Evolutionary conservation across 1,139 yeast genomes (phyloP).

Genomic region (Geotrichum carabidarum): DNA sequence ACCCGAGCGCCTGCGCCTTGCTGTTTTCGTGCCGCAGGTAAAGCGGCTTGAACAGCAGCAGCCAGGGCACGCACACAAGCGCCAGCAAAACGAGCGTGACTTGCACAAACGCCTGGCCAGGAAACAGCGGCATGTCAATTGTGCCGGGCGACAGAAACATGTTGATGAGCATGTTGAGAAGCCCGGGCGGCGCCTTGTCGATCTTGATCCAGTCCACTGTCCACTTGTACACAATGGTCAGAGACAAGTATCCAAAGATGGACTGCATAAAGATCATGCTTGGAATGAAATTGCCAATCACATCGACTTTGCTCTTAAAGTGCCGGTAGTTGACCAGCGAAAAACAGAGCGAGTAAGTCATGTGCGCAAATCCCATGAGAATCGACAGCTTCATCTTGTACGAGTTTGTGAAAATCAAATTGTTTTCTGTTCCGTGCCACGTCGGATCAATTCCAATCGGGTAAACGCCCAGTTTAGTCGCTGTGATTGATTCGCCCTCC

Average conservation of each 20-base stretch:
- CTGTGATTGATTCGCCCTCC: constrained; percentile 58
- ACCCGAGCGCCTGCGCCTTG: constrained; percentile 27
- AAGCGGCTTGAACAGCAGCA: constrained; percentile 81
- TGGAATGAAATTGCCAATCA: constrained; percentile 89
- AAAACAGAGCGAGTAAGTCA: constrained; percentile 84
- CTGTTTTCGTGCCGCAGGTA: constrained; percentile 49
- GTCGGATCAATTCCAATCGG: constrained; percentile 85
- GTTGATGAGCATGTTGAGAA: constrained; percentile 88
- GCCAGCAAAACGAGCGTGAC: constrained; percentile 69
- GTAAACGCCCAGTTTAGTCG: constrained; percentile 62
- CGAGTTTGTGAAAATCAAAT: constrained; percentile 82
- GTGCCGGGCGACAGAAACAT: constrained; percentile 94
- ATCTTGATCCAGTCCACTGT: constrained; percentile 80
- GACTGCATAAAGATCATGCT: constrained; percentile 92
- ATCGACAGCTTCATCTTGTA: constrained; percentile 95
- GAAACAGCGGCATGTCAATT: constrained; percentile 74
- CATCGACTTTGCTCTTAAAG: constrained; percentile 74
- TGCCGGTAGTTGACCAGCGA: constrained; percentile 74
- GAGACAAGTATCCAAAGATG: constrained; percentile 83
- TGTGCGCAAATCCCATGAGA: constrained; percentile 89
- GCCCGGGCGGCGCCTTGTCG: constrained; percentile 80
- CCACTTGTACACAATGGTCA: constrained; percentile 92
- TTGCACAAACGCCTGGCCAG: constrained; percentile 81
- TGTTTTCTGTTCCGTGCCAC: constrained; percentile 97
- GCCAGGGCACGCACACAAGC: constrained; percentile 90